Conservation (phyloP, 306 rosid species). For the Acmispon strigosus region DNA sequence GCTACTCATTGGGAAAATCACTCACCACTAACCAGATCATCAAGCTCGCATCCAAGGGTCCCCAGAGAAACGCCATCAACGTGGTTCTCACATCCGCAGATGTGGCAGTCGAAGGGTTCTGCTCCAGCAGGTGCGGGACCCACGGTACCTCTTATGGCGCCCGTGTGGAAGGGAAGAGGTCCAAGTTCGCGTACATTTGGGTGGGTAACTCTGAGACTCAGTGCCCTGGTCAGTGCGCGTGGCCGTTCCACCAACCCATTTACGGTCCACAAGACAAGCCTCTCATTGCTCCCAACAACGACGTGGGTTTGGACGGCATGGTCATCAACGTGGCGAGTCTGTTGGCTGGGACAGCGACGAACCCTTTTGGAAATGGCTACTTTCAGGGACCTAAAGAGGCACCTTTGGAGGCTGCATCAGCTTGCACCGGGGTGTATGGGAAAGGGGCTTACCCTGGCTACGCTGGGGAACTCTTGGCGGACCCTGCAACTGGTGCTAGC, state of each 20-base stretch:
- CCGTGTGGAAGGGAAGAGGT: constrained; percentile 2
- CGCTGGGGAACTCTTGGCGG: constrained; percentile 42
- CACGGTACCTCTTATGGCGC: constrained; percentile 29
- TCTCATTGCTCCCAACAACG: constrained; percentile 43
- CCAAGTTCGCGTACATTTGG: constrained; percentile 49
- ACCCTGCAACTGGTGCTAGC: constrained; percentile 44
- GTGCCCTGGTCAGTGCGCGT: constrained; percentile 62
- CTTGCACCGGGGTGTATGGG: constrained; percentile 45
- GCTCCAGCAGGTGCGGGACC: constrained; percentile 39
- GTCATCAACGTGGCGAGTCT: constrained; percentile 50
- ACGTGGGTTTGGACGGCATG: constrained; percentile 52
- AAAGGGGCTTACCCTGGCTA: constrained; percentile 61
- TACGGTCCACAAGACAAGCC: constrained; percentile 46
- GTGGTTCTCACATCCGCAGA: constrained; percentile 41
- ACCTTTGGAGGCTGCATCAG: constrained; percentile 49
- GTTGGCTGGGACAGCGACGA: constrained; percentile 44
- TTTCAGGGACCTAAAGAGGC: constrained; percentile 54
- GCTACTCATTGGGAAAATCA: constrained; percentile 33
- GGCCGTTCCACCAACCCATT: constrained; percentile 66
- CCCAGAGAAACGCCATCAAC: constrained; percentile 29
- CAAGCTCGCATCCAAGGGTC: constrained; percentile 29
- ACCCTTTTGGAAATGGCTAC: constrained; percentile 50
- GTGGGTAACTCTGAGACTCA: constrained; percentile 53
- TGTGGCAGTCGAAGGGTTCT: constrained; percentile 34
- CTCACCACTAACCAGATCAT: constrained; percentile 31